phyloP scores from a whole-genome alignment of 345 rosid genomes.

The Raphanus sativus region DNA sequence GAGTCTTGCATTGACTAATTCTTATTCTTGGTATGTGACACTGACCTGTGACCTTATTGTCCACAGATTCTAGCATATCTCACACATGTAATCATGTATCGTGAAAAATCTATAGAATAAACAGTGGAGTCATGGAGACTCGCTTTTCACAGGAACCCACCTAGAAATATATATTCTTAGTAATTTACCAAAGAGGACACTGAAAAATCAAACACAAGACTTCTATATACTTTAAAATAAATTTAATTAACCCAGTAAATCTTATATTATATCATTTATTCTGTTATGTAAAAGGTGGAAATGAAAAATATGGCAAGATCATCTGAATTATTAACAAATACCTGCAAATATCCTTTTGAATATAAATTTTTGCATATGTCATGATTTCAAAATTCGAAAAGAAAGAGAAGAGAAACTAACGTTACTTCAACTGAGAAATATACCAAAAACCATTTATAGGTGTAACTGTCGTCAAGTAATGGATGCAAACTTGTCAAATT shows the following conservation, averaged over 20 bases:
- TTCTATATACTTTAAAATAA: neutral
- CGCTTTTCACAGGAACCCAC: slow-evolving; percentile 13
- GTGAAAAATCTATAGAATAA: slow-evolving; percentile 4
- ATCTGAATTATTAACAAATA: neutral
- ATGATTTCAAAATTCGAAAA: neutral
- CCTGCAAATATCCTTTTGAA: neutral
- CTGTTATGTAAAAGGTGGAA: neutral
- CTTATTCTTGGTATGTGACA: slow-evolving; percentile 17
- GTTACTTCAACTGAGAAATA: neutral
- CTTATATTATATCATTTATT: neutral
- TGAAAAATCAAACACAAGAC: neutral
- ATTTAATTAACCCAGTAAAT: neutral
- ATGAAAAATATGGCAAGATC: neutral
- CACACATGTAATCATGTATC: slow-evolving; percentile 4
- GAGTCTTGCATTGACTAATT: slow-evolving; percentile 23
- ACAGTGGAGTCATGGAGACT: neutral
- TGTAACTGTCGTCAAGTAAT: slow-evolving; percentile 14
- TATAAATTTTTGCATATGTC: neutral
- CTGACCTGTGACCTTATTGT: slow-evolving; percentile 9
- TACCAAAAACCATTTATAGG: slow-evolving; percentile 8
- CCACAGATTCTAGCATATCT: slow-evolving; percentile 11
- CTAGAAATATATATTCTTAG: slow-evolving; percentile 5
- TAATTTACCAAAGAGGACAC: neutral
- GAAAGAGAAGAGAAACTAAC: neutral
- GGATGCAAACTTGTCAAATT: slow-evolving; percentile 6